A percentile compares a stretch with the other conserved stretches of the same genome.
These are phyloP conservation scores for Cryphonectria parasitica DNA, from an alignment of 2,329 filamentous ascomycete genomes.

Conservation along the genomic window DNA sequence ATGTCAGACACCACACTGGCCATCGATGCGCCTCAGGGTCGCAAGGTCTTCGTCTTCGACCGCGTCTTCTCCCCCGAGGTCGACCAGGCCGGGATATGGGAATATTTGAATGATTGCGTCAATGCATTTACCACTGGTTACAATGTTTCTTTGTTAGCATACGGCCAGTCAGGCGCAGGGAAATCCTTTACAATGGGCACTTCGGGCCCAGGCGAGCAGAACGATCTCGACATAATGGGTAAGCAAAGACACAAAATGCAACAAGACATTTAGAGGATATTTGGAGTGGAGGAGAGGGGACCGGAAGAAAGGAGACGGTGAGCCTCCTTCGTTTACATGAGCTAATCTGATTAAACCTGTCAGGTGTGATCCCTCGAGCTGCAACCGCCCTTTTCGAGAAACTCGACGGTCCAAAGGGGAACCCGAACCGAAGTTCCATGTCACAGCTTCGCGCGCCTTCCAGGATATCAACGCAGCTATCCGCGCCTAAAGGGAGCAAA, in stretches of 20 bases:
- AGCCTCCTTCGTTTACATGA: background rate
- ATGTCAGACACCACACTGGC: constrained; percentile 82
- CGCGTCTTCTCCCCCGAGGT: constrained; percentile 86
- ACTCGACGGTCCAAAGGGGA: constrained; percentile 62
- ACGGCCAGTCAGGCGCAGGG: constrained; percentile 95
- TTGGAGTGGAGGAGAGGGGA: background rate
- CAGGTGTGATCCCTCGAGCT: constrained; percentile 94
- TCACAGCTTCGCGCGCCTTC: constrained; percentile 80
- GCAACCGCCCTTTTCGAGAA: constrained; percentile 86
- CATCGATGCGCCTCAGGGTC: constrained; percentile 89
- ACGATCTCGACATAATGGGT: constrained; percentile 76
- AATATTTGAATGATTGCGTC: constrained; percentile 90
- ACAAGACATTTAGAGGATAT: background rate
- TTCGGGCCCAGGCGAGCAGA: constrained; percentile 79
- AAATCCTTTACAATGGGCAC: constrained; percentile 99
- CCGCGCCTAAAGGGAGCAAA: constrained; percentile 61
- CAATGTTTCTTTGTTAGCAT: constrained; percentile 96
- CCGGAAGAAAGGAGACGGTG: background rate
- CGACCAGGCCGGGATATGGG: constrained; percentile 88
- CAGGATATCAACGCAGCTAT: constrained; percentile 68
- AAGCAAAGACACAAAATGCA: constrained; percentile 42
- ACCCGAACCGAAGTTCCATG: constrained; percentile 64
- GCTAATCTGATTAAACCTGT: constrained; percentile 30
- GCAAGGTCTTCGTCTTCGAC: constrained; percentile 96
- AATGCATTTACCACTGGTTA: constrained; percentile 91